Base-by-base conservation (phyloP, 352 stramenopile species). In the Pythium myriotylum region DNA sequence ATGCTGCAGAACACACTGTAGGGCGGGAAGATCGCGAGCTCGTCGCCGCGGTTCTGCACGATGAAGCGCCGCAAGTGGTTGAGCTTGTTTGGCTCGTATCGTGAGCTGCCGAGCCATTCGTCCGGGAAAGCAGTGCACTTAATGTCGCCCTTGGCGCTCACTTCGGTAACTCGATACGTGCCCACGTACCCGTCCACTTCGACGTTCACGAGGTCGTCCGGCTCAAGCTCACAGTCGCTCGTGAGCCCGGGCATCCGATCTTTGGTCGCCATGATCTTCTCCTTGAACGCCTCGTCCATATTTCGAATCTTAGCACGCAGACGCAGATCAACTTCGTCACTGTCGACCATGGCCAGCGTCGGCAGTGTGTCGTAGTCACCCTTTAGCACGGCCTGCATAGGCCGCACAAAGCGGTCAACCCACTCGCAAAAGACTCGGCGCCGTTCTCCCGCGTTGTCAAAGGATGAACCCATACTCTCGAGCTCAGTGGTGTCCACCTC, bases 1-100 rank as follows among this genome's bases (percentile, higher is more conserved):
- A 85, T 64, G 58, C 74, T 74, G 63, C 66, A 75, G 42, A 85
- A 82, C 2, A 57, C 61, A 0, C 37, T 40, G 26, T 68, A 65
- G 10, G 65, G 55, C 13, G 61, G 53, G 20, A 72, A 68, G 26
- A 68, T 62, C 3, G 49, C 10, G 17, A 72, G 49, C 39, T 72
- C 65, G 27, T 72, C 59, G 14, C 65, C 54, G 22, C 58, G 58
- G 54, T 68, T 68, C 29, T 57, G 10, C n/a, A 39, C 35, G 46
- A 72, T 58, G 14, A 67, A 58, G 27, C 54, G 43, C 14, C 53
- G 50, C 41, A 66, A 48, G 12, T 54, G 17, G 7, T 70, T 59
- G 22, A 55, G 48, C 16, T 29, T 12, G 39, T 75, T 54, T 7
- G 29, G 48, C 12, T 23, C 45, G 39, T 55, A 59, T 26, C 53